Conservation (phyloP, 441 rosid species). For the Melastoma candidum region DNA sequence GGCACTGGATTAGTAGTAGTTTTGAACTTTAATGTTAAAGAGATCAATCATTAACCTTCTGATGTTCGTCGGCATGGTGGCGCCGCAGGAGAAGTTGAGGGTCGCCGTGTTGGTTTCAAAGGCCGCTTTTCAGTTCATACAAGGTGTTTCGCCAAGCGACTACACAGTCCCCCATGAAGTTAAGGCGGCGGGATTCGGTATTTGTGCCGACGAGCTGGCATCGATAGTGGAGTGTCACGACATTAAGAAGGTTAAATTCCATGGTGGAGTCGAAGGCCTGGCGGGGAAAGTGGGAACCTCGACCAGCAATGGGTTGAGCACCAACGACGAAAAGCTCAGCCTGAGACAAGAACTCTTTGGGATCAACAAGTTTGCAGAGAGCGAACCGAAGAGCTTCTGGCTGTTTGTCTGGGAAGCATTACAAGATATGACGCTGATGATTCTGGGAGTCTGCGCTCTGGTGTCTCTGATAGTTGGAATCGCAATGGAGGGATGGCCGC, state of each 20-base stretch:
- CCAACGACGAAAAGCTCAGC: conserved; percentile 23
- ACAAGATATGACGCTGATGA: conserved; percentile 68
- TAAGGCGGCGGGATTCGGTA: conserved; percentile 64
- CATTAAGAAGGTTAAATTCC: conserved; percentile 57
- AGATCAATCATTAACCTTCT: neutral
- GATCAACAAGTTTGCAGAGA: conserved; percentile 69
- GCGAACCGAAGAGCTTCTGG: conserved; percentile 49
- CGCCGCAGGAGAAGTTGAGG: conserved; percentile 63
- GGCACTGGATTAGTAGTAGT: no score
- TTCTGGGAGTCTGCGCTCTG: conserved; percentile 54
- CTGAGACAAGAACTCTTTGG: conserved; percentile 60
- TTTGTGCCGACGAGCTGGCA: conserved; percentile 78
- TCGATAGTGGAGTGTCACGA: conserved; percentile 75
- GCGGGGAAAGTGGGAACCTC: conserved; percentile 58
- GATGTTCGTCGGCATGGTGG: conserved; percentile 4
- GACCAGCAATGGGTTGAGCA: conserved; percentile 37
- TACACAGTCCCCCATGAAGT: conserved; percentile 65
- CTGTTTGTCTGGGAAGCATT: conserved; percentile 68
- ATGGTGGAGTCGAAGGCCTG: conserved; percentile 67
- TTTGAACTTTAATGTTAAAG: no score
- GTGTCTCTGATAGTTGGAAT: conserved; percentile 52
- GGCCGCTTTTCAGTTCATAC: conserved; percentile 78
- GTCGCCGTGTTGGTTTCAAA: conserved; percentile 82
- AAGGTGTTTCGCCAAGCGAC: conserved; percentile 61
- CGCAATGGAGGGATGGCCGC: conserved; percentile 68